A percentile compares a stretch with the other conserved stretches of the same genome.
phyloP scores from a whole-genome alignment of 108 stramenopile genomes.

The Licmophora abbreviata region DNA sequence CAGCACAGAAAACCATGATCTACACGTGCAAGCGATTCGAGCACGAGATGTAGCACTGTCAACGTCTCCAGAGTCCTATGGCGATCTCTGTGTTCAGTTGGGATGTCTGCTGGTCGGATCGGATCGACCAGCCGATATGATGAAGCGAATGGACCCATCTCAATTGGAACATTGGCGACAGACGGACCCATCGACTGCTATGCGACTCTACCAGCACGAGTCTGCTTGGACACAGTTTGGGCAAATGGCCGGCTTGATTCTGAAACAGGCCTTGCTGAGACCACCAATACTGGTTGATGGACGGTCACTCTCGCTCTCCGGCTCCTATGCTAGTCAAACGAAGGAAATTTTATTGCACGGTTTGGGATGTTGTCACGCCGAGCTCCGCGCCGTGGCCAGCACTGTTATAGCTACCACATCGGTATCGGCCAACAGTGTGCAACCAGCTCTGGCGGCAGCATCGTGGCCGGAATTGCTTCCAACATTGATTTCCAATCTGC shows the following conservation, averaged over 20 bases:
- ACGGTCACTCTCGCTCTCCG: slow-evolving; percentile 12
- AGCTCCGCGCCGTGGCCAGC: slow-evolving; percentile 36
- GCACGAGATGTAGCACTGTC: slow-evolving; percentile 65
- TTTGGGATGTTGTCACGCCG: slow-evolving; percentile 20
- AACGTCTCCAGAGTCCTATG: slow-evolving; percentile 43
- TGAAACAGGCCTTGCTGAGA: slow-evolving; percentile 74
- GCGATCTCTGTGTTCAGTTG: slow-evolving; percentile 53
- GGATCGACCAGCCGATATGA: slow-evolving; percentile 23
- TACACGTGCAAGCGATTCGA: slow-evolving; percentile 61
- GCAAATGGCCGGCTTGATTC: slow-evolving; percentile 83
- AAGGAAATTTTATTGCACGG: slow-evolving; percentile 33
- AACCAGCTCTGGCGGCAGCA: slow-evolving; percentile 26
- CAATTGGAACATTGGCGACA: slow-evolving; percentile 46
- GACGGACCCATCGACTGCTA: slow-evolving; percentile 24
- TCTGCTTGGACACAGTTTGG: slow-evolving; percentile 67
- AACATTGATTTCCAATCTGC: slow-evolving; percentile 12
- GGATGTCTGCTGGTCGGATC: slow-evolving; percentile 26
- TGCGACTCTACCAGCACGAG: slow-evolving; percentile 22
- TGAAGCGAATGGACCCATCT: slow-evolving; percentile 18
- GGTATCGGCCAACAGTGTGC: slow-evolving; percentile 28
- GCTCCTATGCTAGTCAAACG: slow-evolving; percentile 15
- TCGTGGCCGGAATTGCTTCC: slow-evolving; percentile 41
- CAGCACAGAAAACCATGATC: slow-evolving; percentile 47
- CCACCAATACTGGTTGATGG: slow-evolving; percentile 31
- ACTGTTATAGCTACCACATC: slow-evolving; percentile 41